Conservation (phyloP, 2,329 filamentous ascomycete genomes). For the Fusarium praegraminearum region DNA sequence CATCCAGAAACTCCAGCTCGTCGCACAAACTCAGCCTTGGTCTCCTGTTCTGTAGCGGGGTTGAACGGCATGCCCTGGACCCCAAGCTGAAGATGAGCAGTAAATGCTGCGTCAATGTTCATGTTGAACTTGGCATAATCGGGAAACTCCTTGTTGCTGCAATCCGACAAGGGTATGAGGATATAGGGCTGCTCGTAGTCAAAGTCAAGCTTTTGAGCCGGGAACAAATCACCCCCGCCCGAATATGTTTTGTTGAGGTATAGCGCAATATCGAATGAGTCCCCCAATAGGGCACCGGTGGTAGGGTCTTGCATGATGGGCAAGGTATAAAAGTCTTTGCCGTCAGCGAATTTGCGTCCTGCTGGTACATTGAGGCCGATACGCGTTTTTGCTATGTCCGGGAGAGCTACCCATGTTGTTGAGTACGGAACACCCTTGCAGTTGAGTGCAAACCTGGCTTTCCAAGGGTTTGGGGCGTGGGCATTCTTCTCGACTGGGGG, state of each 20-base stretch:
- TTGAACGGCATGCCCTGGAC: conserved; percentile 62
- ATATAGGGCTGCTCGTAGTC: conserved; percentile 36
- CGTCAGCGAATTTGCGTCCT: conserved; percentile 67
- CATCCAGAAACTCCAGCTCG: conserved; percentile 59
- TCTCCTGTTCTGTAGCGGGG: conserved; percentile 58
- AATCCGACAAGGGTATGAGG: conserved; percentile 54
- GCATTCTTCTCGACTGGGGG: conserved; percentile 47
- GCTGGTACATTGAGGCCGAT: conserved; percentile 59
- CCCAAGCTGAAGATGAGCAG: conserved; percentile 57
- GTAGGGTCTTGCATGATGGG: conserved; percentile 65
- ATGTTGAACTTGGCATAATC: conserved; percentile 65
- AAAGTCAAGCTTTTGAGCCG: conserved; percentile 57
- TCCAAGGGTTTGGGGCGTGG: conserved; percentile 52
- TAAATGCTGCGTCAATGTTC: conserved; percentile 67
- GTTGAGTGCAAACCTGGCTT: conserved; percentile 55
- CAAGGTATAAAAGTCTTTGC: conserved; percentile 69
- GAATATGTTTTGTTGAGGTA: conserved; percentile 68
- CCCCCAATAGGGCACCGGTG: conserved; percentile 61
- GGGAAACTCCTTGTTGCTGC: conserved; percentile 43
- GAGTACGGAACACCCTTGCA: conserved; percentile 54
- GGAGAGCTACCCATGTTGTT: conserved; percentile 63
- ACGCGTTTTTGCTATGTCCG: conserved; percentile 64
- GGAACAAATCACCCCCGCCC: conserved; percentile 63
- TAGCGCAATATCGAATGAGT: conserved; percentile 74
- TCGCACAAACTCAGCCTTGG: conserved; percentile 61